phyloP scores from a whole-genome alignment of 176 grass and related monocot genomes.

The Eragrostis nindensis region DNA sequence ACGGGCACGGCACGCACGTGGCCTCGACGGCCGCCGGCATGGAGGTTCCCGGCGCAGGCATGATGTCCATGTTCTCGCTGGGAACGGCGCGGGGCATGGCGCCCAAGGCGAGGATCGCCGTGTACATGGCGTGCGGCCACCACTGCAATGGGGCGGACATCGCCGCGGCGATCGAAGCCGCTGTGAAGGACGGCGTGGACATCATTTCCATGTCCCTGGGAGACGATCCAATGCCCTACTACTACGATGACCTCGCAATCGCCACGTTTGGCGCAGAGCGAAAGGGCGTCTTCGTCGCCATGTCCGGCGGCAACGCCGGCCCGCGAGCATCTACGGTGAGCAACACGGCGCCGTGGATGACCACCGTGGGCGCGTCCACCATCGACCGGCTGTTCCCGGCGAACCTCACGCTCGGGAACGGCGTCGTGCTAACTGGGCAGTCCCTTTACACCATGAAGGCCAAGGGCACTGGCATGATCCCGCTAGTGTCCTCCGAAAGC shows the following conservation, averaged over 20 bases:
- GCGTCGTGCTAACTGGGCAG: conserved; percentile 29
- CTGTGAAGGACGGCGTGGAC: conserved; percentile 43
- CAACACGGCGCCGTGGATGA: conserved; percentile 46
- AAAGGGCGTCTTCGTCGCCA: conserved; percentile 38
- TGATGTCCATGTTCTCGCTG: too few relatives aligned
- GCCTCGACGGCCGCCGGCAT: too few relatives aligned
- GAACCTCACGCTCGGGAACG: conserved; percentile 38
- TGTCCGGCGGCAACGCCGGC: conserved; percentile 26
- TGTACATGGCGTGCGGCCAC: too few relatives aligned
- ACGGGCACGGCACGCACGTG: too few relatives aligned
- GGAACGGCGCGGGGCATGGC: too few relatives aligned
- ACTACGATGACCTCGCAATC: conserved; percentile 19
- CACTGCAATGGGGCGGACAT: too few relatives aligned
- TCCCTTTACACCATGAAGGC: conserved; percentile 28
- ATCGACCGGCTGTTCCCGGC: conserved; percentile 46
- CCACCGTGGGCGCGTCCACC: conserved; percentile 42
- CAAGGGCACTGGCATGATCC: conserved; percentile 3
- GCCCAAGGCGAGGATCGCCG: too few relatives aligned
- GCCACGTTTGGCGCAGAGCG: conserved; percentile 32
- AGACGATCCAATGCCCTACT: background rate
- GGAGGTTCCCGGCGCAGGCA: too few relatives aligned
- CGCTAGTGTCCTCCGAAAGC: background rate
- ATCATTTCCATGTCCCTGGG: conserved; percentile 46
- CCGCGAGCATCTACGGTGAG: background rate
- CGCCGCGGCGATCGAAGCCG: conserved; percentile 17